phyloP scores from a whole-genome alignment of 140 eudicot genomes.

The Senecio squalidus region DNA sequence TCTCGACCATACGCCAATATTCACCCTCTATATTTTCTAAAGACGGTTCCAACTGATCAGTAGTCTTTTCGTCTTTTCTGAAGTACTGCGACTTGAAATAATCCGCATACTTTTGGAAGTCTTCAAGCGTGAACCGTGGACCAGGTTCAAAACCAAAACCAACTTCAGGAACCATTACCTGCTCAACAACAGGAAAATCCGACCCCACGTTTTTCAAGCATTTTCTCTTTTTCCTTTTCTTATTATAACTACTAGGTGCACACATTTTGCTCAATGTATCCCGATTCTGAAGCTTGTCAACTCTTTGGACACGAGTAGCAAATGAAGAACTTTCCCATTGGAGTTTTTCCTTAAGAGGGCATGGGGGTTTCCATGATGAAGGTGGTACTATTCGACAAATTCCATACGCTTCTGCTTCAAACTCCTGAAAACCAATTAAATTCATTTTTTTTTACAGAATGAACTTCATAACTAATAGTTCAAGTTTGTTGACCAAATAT shows the following conservation, averaged over 20 bases:
- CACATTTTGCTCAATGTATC: slow-evolving; percentile 42
- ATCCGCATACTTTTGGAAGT: slow-evolving; percentile 73
- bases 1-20: slow-evolving; percentile 96
- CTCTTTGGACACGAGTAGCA: slow-evolving; percentile 73
- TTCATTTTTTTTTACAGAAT: background rate
- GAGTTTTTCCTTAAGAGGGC: slow-evolving; percentile 50
- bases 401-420: slow-evolving; percentile 81
- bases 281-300: slow-evolving; percentile 90
- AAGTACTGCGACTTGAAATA: slow-evolving; percentile 81
- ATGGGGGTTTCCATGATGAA: slow-evolving; percentile 92
- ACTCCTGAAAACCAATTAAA: slow-evolving; percentile 50
- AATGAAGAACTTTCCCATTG: slow-evolving; percentile 72
- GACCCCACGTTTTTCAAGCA: slow-evolving; percentile 48
- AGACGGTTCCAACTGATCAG: slow-evolving; percentile 64
- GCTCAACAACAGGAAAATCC: slow-evolving; percentile 30
- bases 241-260: slow-evolving; percentile 37
- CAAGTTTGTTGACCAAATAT: background rate
- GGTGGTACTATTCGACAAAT: slow-evolving; percentile 98
- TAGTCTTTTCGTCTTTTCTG: slow-evolving; percentile 27
- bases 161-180: slow-evolving; percentile 33
- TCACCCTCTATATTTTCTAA: slow-evolving; percentile 83
- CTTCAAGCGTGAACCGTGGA: slow-evolving; percentile 72
- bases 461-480: background rate
- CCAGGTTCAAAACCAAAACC: slow-evolving; percentile 94
- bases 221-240: slow-evolving; percentile 75